Evolutionary conservation across 257 asterid genomes (phyloP), one percentile per base, ranked within the genome.

Genomic region (Knoxia roxburghii): DNA sequence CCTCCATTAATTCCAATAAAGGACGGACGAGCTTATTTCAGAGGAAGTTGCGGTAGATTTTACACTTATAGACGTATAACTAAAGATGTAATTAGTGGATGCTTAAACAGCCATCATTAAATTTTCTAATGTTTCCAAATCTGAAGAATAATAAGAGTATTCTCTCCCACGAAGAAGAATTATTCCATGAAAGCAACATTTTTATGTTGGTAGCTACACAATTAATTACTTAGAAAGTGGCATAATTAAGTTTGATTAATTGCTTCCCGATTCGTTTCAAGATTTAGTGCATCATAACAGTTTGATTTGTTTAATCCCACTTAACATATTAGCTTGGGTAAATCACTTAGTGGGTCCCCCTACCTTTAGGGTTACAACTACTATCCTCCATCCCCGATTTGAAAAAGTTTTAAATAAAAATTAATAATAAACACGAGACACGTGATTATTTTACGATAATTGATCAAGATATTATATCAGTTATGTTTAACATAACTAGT

Each of bases 41-140:
- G 59, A 53, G 73, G 48, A 35, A 61, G 21, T 60, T 54, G 45
- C 6, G 43, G 61, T 64, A 27, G 70, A 35, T 64, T n/a, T 71
- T 64, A 27, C 78, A 75, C 76, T 73, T 75, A 65, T 60, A 15
- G 9, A 18, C 58, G 35, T 65, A 66, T 67, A 51, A 35, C 67
- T 62, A 12, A 23, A 41, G 70, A 56, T 65, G 17, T 29, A 3
- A 53, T 65, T 35, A 60, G 73, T 65, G 68, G 75, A 58, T 73
- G 54, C 48, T 70, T 73, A 70, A 68, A 45, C 51, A 71, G 15
- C 50, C 71, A 70, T 43, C 50, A 59, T 70, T 53, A 23, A 17
- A 43, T 46, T 46, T 17, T 29, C 39, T n/a, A 21, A 27, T 51
- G 24, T 2, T 50, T 24, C 23, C 13, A 20, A 35, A 40, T 46